phyloP scores from a whole-genome alignment of 257 asterid species.

The Ilex asprella region DNA sequence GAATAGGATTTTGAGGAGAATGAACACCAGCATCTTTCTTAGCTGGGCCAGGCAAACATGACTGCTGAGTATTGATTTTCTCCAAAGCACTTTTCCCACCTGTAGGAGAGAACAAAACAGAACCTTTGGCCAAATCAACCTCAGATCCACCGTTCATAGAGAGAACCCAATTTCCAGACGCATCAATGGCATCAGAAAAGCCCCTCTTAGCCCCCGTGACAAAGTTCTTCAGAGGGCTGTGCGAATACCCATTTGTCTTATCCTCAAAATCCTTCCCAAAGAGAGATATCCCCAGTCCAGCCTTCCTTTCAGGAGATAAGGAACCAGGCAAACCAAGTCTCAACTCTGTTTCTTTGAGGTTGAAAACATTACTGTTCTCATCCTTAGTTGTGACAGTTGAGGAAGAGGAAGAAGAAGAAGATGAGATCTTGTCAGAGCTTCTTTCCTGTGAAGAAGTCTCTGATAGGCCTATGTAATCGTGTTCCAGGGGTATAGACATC shows the following conservation, averaged over 20 bases:
- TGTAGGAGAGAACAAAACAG: conserved; percentile 25
- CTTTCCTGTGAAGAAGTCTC: conserved; percentile 40
- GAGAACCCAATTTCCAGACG: conserved; percentile 63
- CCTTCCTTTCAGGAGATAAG: conserved; percentile 41
- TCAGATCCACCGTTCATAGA: conserved; percentile 56
- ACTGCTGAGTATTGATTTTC: conserved; percentile 12
- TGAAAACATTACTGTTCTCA: conserved; percentile 20
- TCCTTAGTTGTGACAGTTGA: conserved; percentile 7
- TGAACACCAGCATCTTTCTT: conserved; percentile 25
- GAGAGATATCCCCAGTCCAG: conserved; percentile 38
- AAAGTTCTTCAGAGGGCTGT: conserved; percentile 26
- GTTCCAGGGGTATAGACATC: conserved; percentile 59
- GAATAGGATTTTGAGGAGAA: conserved; percentile 29
- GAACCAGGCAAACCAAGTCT: conserved; percentile 90
- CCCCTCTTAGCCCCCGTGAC: conserved; percentile 71
- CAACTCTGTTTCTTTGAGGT: conserved; percentile 66
- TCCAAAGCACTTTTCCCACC: conserved; percentile 21
- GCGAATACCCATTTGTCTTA: conserved; percentile 23
- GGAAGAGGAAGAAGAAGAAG: conserved; percentile 19
- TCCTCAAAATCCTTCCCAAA: conserved; percentile 58
- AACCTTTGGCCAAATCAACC: conserved; percentile 31
- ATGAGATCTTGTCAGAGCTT: conserved; percentile 27
- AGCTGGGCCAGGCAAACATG: conserved; percentile 16
- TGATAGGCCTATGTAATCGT: conserved; percentile 57
- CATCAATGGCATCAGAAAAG: conserved; percentile 66